Evolutionary conservation across 2,329 filamentous ascomycete species (phyloP).

Genomic region (Colletotrichum sp.): DNA sequence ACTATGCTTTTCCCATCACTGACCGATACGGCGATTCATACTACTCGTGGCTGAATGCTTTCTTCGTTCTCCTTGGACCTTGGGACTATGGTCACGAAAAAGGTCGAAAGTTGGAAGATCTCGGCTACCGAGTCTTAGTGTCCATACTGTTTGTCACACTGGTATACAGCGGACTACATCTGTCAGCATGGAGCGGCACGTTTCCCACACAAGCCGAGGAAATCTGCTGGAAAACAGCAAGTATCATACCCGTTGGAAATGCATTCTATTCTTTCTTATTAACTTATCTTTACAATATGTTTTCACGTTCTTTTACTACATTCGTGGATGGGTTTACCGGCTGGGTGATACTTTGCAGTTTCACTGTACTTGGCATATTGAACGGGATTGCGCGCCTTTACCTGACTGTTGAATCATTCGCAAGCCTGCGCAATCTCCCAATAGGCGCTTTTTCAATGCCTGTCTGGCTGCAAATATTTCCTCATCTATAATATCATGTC

Average conservation of each 20-base stretch:
- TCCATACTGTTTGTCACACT: not conserved
- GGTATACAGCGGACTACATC: not conserved
- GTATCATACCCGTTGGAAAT: rapidly evolving
- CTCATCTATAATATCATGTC: not conserved
- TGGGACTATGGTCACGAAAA: rapidly evolving
- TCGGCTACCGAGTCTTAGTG: rapidly evolving
- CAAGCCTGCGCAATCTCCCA: not conserved
- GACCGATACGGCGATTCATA: rapidly evolving
- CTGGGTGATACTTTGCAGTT: not conserved
- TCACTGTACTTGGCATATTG: no score
- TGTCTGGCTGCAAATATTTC: not conserved
- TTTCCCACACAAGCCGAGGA: not conserved
- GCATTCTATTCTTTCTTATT: no score
- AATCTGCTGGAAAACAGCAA: not conserved
- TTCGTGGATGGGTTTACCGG: no score
- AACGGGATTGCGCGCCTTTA: not conserved
- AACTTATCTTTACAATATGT: no score
- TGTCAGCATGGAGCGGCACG: not conserved
- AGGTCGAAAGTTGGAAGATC: no score
- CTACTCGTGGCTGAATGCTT: rapidly evolving
- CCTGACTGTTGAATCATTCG: not conserved
- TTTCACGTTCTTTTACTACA: no score
- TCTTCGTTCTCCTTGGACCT: rapidly evolving
- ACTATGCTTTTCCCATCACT: rapidly evolving
- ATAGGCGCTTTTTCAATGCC: not conserved